Evolutionary conservation across 116 monocot species (phyloP), one percentile per base, ranked within the genome.

Genomic region (Zostera marina): DNA sequence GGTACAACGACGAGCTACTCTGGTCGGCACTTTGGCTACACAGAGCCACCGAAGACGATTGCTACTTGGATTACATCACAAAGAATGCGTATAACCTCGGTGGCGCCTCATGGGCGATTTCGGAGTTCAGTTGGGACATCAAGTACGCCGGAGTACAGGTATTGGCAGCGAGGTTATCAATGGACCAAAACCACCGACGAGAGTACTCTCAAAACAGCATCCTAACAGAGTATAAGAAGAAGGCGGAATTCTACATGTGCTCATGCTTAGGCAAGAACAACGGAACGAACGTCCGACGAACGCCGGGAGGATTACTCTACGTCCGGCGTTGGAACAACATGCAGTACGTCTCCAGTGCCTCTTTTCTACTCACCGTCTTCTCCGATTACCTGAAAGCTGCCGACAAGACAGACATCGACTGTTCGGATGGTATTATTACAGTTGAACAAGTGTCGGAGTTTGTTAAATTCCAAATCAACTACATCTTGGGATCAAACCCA

Each of bases 61-160:
- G 66, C 61, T 91, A 85, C 65, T 47, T 84, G 43, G 73, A 76
- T 66, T 91, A 91, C 52, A 57, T 91, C 49, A 67, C 41, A 24
- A 65, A 60, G 45, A 91, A 85, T 54, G 81, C 69, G 2, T 74
- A 77, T 21, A 40, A 61, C 1, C 48, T 91, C 3, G 85, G 85
- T 24, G 91, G 91, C 9, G 85, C 91, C n/a, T 76, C 76, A 1
- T 91, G 91, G 91, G 68, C 76, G 21, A 81, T 91, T 60, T 66
- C 74, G 13, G 81, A 84, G 74, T 91, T 91, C 49, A 74, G 91
- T 6, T 91, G 91, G 91, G 91, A 91, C 63, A 81, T 91, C 6
- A 91, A 91, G 55, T 91, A 85, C 52, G 85, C 81, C 17, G 91
- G 91, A 9, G 79, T 65, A 3, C 91, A 91, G 21, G 74, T 91